A percentile compares a stretch with the other conserved stretches of the same genome.
Conservation (phyloP, 768 basidiomycete genomes). For the Leccinum variicolor region DNA sequence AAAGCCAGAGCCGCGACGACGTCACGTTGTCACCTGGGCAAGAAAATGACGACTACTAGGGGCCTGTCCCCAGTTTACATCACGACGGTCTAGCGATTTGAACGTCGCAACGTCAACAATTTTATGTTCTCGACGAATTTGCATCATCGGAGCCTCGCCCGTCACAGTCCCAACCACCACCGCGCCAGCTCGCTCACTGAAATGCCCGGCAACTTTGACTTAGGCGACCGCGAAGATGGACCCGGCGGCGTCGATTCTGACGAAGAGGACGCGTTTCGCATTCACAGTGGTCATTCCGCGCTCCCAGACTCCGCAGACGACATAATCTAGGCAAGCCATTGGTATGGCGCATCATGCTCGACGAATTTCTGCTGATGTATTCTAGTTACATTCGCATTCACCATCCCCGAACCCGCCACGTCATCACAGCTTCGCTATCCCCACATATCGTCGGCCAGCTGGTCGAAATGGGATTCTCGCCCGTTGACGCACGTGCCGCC, state of each 20-base stretch:
- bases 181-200: conserved; percentile 21
- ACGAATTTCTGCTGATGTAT: background rate
- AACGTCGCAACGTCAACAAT: conserved; percentile 8
- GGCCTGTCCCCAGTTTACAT: conserved; percentile 38
- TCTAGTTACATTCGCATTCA: conserved; percentile 10
- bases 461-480: conserved; percentile 93
- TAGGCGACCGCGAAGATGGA: conserved; percentile 52
- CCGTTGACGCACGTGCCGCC: conserved; percentile 69
- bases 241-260: conserved; percentile 34
- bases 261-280: conserved; percentile 21
- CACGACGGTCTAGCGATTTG: background rate
- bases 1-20: background rate
- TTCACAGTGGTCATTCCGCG: background rate
- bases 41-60: conserved; percentile 44
- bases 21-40: background rate
- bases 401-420: conserved; percentile 9
- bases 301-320: conserved; percentile 61
- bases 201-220: conserved; percentile 57
- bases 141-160: conserved; percentile 16
- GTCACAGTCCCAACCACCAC: background rate
- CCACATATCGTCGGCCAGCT: conserved; percentile 90
- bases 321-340: conserved; percentile 62
- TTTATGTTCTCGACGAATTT: conserved; percentile 51
- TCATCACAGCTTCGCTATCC: conserved; percentile 51
- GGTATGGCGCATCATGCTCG: conserved; percentile 11